Percentiles rank a stretch among this genome's conserved stretches.
Conservation (phyloP, 2,329 filamentous ascomycete species). For the Lecanicillium sp. region DNA sequence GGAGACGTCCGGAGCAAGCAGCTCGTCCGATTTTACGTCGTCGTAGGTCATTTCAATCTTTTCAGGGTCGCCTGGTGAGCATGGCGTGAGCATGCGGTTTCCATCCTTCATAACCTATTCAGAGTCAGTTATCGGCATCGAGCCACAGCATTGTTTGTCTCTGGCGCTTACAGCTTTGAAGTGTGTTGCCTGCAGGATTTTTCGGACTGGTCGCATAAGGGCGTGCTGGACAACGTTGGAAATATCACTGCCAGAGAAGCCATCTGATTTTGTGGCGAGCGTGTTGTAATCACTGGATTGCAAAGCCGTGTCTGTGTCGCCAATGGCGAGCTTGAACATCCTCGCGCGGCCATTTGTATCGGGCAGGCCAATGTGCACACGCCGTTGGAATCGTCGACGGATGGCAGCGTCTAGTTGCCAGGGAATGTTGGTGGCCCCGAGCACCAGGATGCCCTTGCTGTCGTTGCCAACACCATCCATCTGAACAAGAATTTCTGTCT, state of each 20-base stretch:
- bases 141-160: slow-evolving; percentile 3
- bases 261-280: slow-evolving; percentile 77
- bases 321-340: slow-evolving; percentile 96
- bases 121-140: neutral
- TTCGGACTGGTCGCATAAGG: slow-evolving; percentile 92
- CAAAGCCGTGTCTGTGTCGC: slow-evolving; percentile 82
- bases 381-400: slow-evolving; percentile 86
- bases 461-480: slow-evolving; percentile 99
- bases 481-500: slow-evolving; percentile 95
- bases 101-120: slow-evolving; percentile 63
- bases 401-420: slow-evolving; percentile 98
- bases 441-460: slow-evolving; percentile 84
- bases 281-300: slow-evolving; percentile 70
- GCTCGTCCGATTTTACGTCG: slow-evolving; percentile 72
- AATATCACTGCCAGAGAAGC: slow-evolving; percentile 95
- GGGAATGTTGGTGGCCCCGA: slow-evolving; percentile 96
- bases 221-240: slow-evolving; percentile 92
- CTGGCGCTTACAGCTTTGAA: slow-evolving; percentile 72
- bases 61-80: slow-evolving; percentile 81
- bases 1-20: slow-evolving; percentile 79
- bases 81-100: slow-evolving; percentile 70
- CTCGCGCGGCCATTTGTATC: slow-evolving; percentile 79
- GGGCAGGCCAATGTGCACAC: slow-evolving; percentile 92
- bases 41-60: slow-evolving; percentile 94
- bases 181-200: slow-evolving; percentile 95